Evolutionary conservation across 176 grass and related monocot species (phyloP).

Genomic region (Zizania latifolia): DNA sequence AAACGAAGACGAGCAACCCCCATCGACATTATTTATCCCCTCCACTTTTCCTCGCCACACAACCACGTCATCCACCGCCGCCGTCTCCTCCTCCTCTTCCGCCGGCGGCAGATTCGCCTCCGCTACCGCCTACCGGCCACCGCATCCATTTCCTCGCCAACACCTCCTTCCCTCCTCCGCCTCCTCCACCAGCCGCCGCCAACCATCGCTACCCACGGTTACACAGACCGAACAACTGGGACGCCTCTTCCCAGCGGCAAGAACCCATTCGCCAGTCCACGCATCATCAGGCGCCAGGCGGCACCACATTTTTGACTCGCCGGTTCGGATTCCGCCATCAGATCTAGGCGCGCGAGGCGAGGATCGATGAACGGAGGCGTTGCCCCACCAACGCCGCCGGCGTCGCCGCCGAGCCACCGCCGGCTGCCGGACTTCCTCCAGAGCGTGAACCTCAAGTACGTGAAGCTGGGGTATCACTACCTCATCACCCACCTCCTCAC

Average conservation of each 20-base stretch:
- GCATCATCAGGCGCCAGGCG: conserved; percentile 5
- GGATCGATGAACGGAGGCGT: conserved; percentile 36
- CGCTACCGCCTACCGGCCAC: conserved; percentile 8
- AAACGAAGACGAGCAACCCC: too few relatives aligned
- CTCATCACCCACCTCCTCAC: conserved; percentile 90
- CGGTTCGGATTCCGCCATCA: background rate
- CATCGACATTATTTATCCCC: too few relatives aligned
- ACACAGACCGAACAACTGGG: background rate
- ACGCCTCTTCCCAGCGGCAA: conserved; percentile 2
- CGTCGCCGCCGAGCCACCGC: conserved; percentile 34
- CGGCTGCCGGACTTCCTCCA: conserved; percentile 96
- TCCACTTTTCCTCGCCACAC: too few relatives aligned
- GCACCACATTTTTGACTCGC: conserved; percentile 26
- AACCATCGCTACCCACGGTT: background rate
- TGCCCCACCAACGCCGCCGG: background rate
- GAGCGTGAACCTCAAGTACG: conserved; percentile 98
- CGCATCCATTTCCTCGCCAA: background rate
- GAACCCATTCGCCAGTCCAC: conserved; percentile 19
- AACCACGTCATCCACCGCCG: background rate
- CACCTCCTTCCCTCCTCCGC: background rate
- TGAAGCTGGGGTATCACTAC: conserved; percentile 94
- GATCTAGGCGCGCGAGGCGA: too few relatives aligned
- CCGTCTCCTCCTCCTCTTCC: background rate
- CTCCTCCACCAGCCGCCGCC: background rate
- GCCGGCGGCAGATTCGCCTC: conserved; percentile 28